Percentiles rank a stretch among this genome's conserved stretches.
Evolutionary conservation across 345 rosid species (phyloP).

Genomic region (Euphorbia tirucalli): DNA sequence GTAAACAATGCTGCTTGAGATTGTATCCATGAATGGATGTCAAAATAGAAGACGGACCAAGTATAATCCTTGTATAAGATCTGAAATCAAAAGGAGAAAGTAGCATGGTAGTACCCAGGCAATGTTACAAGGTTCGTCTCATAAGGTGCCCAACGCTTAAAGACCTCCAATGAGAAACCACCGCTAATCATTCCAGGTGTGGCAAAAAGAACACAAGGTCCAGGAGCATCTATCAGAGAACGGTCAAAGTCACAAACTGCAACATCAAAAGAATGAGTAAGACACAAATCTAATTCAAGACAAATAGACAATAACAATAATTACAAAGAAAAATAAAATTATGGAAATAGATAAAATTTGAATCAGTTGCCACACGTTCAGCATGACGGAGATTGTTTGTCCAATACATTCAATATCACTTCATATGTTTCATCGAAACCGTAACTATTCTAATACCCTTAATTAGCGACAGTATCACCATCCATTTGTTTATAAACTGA

Average conservation of each 20-base stretch:
- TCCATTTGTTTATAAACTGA: background rate
- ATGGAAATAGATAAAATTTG: background rate
- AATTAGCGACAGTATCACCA: background rate
- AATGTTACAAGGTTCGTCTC: slow-evolving; percentile 74
- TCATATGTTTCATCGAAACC: background rate
- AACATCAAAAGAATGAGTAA: slow-evolving; percentile 18
- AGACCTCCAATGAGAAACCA: slow-evolving; percentile 92
- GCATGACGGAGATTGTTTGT: background rate
- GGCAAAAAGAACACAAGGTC: slow-evolving; percentile 98
- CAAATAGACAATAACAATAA: background rate
- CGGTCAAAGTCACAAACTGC: slow-evolving; percentile 78
- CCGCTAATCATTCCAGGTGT: slow-evolving; percentile 98
- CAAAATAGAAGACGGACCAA: background rate
- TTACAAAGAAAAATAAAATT: background rate
- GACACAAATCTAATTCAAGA: background rate
- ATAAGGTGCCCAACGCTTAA: slow-evolving; percentile 93
- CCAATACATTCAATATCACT: background rate
- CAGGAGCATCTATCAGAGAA: slow-evolving; percentile 76
- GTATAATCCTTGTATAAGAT: background rate
- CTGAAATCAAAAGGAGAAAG: slow-evolving; percentile 3
- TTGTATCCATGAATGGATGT: background rate
- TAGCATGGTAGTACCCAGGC: slow-evolving; percentile 65
- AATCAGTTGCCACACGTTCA: background rate
- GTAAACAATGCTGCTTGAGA: too few species aligned
- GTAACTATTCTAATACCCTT: background rate